Percentiles rank a stretch among this genome's conserved stretches.
Conservation (phyloP, 163 green algal species). For the Scenedesmus sp. region DNA sequence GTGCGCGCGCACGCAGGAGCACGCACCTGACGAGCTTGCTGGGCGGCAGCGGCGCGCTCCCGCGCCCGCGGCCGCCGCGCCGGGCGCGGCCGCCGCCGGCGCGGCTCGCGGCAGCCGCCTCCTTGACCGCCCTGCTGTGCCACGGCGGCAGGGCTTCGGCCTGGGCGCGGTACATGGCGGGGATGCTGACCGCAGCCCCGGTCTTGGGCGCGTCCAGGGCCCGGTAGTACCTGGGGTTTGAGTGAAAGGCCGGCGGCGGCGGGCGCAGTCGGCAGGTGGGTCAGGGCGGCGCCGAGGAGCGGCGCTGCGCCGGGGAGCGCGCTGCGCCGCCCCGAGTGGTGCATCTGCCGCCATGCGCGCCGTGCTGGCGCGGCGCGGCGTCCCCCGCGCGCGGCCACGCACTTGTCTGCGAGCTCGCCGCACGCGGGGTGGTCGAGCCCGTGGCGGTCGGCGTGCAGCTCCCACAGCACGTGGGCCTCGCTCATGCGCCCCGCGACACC, state of each 20-base stretch:
- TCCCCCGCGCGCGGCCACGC: too few species aligned
- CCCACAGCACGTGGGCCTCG: constrained; percentile 17
- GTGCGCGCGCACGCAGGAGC: not conserved
- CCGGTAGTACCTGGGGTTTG: constrained; percentile 22
- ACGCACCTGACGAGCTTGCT: constrained; percentile 13
- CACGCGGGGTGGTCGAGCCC: not conserved
- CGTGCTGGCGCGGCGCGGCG: too few species aligned
- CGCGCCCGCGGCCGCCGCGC: not conserved
- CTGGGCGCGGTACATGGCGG: not conserved
- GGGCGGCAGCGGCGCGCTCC: not conserved
- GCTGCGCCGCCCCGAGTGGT: too few species aligned
- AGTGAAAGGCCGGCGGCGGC: too few species aligned
- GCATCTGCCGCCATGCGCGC: too few species aligned
- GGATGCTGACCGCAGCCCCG: not conserved
- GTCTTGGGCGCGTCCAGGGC: constrained; percentile 31
- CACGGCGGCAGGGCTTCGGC: not conserved
- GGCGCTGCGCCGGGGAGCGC: too few species aligned
- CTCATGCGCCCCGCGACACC: not conserved
- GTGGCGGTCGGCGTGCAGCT: constrained; percentile 19
- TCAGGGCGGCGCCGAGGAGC: too few species aligned
- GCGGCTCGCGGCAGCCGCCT: not conserved
- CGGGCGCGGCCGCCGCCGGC: not conserved
- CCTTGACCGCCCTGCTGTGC: constrained; percentile 20
- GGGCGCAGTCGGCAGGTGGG: too few species aligned
- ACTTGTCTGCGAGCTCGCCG: not conserved